These are phyloP conservation scores for Penicillium sp. DNA, from an alignment of 2,329 filamentous ascomycete species.

Conservation along the genomic window DNA sequence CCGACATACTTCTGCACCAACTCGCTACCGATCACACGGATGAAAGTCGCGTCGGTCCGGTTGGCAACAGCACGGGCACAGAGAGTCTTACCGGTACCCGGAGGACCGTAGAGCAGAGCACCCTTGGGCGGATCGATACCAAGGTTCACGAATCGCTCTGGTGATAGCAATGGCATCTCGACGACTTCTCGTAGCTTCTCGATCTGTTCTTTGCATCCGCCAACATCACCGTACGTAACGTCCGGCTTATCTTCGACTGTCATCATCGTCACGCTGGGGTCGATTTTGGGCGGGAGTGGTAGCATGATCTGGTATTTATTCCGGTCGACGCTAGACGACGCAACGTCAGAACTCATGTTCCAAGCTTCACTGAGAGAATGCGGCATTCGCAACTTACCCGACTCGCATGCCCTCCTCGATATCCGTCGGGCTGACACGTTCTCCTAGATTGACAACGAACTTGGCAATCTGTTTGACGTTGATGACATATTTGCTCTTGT, in stretches of 20 bases:
- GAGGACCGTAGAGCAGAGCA: constrained; percentile 91
- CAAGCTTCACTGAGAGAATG: no score
- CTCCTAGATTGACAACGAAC: constrained; percentile 96
- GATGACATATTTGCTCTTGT: constrained; percentile 99
- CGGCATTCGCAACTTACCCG: constrained; percentile 56
- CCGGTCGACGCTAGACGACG: constrained; percentile 71
- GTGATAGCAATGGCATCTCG: constrained; percentile 95
- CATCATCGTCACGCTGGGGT: constrained; percentile 99
- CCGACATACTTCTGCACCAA: constrained; percentile 99
- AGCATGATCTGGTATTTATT: constrained; percentile 99
- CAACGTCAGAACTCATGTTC: constrained; percentile 7
- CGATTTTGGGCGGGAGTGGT: constrained; percentile 95
- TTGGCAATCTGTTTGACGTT: constrained; percentile 99
- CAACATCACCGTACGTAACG: constrained; percentile 97
- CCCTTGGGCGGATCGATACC: constrained; percentile 99
- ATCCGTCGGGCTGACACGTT: constrained; percentile 95
- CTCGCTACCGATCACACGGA: constrained; percentile 96
- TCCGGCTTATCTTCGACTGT: constrained; percentile 99
- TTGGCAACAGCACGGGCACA: constrained; percentile 97
- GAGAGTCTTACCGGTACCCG: constrained; percentile 98
- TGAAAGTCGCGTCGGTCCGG: constrained; percentile 96
- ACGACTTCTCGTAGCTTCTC: constrained; percentile 98
- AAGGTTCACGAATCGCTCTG: constrained; percentile 96
- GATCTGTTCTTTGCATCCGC: constrained; percentile 98
- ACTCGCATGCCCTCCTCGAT: constrained; percentile 99